Base-by-base conservation (phyloP, 306 rosid genomes). In the Myrica gale region DNA sequence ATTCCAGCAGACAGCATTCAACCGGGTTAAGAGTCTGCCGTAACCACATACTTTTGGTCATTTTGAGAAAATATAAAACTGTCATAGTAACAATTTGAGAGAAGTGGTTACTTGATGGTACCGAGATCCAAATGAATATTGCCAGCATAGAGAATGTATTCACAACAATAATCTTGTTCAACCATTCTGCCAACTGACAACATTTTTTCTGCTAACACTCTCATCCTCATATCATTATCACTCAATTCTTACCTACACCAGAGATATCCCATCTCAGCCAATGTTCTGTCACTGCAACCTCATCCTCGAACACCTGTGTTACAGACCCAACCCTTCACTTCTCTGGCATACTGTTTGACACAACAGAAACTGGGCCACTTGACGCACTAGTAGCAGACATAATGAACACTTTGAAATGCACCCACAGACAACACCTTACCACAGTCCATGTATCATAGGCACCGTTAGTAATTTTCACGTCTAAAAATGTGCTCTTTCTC, bases 351-450 rank as follows among this genome's bases (percentile, higher is more conserved):
- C 68, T 12, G 13, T 61, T 61, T 32, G 15, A 11, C 17, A 12
- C 37, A 32, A 9, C 37, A 12, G 15, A 26, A 61, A 26, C 44
- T 61, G 6, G 13, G 15, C 68, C 32, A 32, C 42, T 5, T 61
- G 68, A 61, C 68, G 13, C 60, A 16, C 23, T 23, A 60, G 55
- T 48, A 26, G 53, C 51, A 70, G 63, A 73, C 46, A 67, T 71
- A 62, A 60, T 48, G 53, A 78, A 68, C 58, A 74, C 80, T 70
- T 79, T 74, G 71, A 53, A 71, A 65, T 74, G 75, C 45, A 77
- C 77, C 62, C 68, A 71, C 65, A 82, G n/a, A 57, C 65, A 74
- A 79, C 12, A 85, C 58, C 68, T 72, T 47, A 76, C 79, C 65
- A 60, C 65, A 82, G 68, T 54, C 55, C 74, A 80, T 53, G 65